phyloP scores from a whole-genome alignment of 768 basidiomycete genomes.

The Lactarius evosmus region DNA sequence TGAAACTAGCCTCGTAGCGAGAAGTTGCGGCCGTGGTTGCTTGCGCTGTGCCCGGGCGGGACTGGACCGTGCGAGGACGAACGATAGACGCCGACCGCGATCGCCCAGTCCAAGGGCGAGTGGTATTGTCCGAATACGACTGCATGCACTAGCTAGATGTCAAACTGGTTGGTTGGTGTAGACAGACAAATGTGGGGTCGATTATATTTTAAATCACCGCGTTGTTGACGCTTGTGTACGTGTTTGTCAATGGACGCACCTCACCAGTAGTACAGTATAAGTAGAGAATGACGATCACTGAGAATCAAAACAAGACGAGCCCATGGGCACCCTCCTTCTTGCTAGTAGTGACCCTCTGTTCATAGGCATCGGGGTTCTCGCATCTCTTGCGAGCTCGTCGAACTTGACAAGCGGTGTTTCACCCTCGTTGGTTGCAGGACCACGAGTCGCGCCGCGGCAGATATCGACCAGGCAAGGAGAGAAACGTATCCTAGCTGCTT shows the following conservation, averaged over 20 bases:
- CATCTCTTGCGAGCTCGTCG: background rate
- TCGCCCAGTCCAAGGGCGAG: constrained; percentile 53
- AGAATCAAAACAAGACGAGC: background rate
- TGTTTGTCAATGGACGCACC: background rate
- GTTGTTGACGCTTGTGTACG: constrained; percentile 11
- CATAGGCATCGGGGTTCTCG: background rate
- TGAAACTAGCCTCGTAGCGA: constrained; percentile 55
- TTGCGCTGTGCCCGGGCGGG: constrained; percentile 54
- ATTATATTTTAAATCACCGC: constrained; percentile 2
- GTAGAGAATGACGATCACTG: background rate
- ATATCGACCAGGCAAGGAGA: background rate
- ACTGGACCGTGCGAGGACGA: constrained; percentile 36
- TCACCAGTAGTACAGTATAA: background rate
- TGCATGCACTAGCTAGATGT: constrained; percentile 11
- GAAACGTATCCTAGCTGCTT: background rate
- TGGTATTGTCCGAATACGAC: constrained; percentile 31
- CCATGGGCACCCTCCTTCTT: background rate
- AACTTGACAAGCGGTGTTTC: background rate
- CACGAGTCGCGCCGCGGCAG: background rate
- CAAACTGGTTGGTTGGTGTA: background rate
- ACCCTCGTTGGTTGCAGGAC: background rate
- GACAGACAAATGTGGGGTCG: background rate
- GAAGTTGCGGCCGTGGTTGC: constrained; percentile 64
- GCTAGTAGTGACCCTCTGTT: background rate
- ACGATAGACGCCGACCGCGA: constrained; percentile 42